Conservation (phyloP, 202 grass and related monocot genomes). For the Schoenoplectus triqueter region DNA sequence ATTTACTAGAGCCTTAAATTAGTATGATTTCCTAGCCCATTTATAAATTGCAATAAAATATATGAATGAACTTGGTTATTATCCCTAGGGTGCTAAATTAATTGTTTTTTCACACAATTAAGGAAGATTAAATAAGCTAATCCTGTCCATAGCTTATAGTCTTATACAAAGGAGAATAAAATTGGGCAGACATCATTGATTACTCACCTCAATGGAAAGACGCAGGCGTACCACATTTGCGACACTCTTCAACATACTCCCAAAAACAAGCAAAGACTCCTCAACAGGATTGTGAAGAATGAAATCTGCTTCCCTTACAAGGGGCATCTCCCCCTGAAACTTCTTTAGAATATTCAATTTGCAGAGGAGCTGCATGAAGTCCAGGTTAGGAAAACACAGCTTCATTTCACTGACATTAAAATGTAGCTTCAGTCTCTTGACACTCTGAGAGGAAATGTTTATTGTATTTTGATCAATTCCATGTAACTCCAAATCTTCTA, state of each 20-base stretch:
- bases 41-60: not conserved
- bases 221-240: not conserved
- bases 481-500: not conserved
- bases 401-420: not conserved
- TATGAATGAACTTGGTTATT: not conserved
- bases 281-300: not conserved
- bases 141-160: not conserved
- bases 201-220: not conserved
- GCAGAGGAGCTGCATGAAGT: not conserved
- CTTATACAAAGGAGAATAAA: not conserved
- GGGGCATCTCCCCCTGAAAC: constrained; percentile 12
- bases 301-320: not conserved
- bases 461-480: not conserved
- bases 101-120: not conserved
- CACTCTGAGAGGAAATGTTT: not conserved
- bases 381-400: not conserved
- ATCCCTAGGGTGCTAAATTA: not conserved
- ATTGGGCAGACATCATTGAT: not conserved
- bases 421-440: constrained; percentile 16
- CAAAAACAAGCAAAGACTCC: not conserved
- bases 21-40: not conserved
- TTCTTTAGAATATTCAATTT: not conserved
- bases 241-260: constrained; percentile 9
- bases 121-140: not conserved
- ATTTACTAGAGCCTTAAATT: not conserved